Evolutionary conservation across 2,329 filamentous ascomycete genomes (phyloP), one percentile per base, ranked within the genome.

Genomic region (Apiospora koreana): DNA sequence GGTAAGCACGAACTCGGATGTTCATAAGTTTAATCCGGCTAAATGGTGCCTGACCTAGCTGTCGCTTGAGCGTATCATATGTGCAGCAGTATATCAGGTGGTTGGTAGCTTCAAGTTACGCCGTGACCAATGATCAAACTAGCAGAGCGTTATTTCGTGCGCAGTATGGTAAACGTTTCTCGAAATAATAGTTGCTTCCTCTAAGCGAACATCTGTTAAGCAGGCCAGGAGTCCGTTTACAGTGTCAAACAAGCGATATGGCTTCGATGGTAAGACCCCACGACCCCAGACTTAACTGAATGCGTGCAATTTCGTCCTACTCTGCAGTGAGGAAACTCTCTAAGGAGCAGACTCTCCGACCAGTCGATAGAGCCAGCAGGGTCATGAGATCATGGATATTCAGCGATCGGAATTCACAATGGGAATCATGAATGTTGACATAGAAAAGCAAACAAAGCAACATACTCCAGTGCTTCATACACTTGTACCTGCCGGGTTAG

Each of bases 351-450:
- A 10, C 28, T n/a, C 28, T 38, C 28, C 31, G 54, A 62, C 31
- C 35, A 62, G 31, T 35, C 12, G 21, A 18, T 14, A 38, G 28
- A 6, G 3, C 28, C 38, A 45, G 42, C 64, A 31, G n/a, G 23
- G 45, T 54, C 43, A 54, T 68, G 66, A 68, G 66, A 68, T 68
- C 66, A 68, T 54, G n/a, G 66, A 68, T 68, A 3, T 25, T 10
- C 9, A 31, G 64, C 38, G 23, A 66, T 66, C 64, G 64, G n/a
- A 50, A 25, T 68, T 48, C 31, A 21, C 43, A 35, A 68, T 68
- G 66, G 66, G 21, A 68, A 50, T 68, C 43, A 50, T 50, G 46
- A 68, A 38, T 25, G 21, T 1, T 6, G 35, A 54, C 14, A n/a
- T 35, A 25, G 31, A 68, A 54, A 68, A 68, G 66, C 66, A 68